Evolutionary conservation across 2,329 filamentous ascomycete species (phyloP), one percentile per base, ranked within the genome.

Genomic region (Paecilomyces formosus): DNA sequence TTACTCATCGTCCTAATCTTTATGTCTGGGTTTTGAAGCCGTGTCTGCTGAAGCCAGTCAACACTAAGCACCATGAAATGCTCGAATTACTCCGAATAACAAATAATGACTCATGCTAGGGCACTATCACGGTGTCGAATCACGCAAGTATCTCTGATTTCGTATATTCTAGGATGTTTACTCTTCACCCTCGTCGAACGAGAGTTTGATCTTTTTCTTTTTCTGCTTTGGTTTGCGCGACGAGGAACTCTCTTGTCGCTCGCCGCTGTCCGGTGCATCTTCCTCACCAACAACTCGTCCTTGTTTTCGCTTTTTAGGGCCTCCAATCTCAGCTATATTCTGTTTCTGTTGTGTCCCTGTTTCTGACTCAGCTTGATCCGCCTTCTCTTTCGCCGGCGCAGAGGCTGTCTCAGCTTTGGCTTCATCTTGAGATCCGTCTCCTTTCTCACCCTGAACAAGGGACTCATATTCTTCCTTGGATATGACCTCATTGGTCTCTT

Each of bases 181-280:
- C 60, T 35, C 39, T 58, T 60, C 66, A 52, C 70, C 70, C 26
- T 78, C 74, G 53, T 77, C 73, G 63, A 78, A 78, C 1, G 76
- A 78, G 13, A 78, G 68, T 62, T 78, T 78, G 61, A 78, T 75
- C 64, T 76, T 78, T 70, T 77, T 77, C 58, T 72, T 73, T 62
- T 74, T 76, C 60, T 67, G 64, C 60, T 75, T 76, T 8, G 69
- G 61, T 62, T 76, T 77, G 54, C 67, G 68, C 53, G 65, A 58
- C 39, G 63, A 60, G 50, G 62, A 33, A 4, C 65, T 63, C 56
- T 68, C 69, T 54, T 63, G 59, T 50, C 57, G 57, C 31, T 67
- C 63, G 45, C 68, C 61, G 30, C 64, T 55, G n/a, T 67, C 62
- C 26, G 54, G 30, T 7, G 63, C 55, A 8, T 63, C 63, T n/a